Evolutionary conservation across 1,284 basidiomycete genomes (phyloP).

Genomic region (Rhodotorula glutinis): DNA sequence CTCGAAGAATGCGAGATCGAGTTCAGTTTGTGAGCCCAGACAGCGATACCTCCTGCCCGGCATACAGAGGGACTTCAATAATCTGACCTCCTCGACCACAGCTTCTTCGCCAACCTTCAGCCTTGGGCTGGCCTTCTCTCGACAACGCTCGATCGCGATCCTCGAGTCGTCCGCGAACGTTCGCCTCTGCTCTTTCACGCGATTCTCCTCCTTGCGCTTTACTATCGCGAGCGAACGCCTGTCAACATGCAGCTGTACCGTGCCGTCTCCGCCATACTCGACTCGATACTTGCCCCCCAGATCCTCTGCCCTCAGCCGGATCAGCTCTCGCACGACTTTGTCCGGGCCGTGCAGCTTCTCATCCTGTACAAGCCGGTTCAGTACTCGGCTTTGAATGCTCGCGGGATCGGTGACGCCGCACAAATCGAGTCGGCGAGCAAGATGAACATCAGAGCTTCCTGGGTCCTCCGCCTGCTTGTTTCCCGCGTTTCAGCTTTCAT

Average conservation of each 20-base stretch:
- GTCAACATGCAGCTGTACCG: slow-evolving; percentile 32
- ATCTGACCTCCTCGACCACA: not conserved
- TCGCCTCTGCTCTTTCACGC: slow-evolving; percentile 38
- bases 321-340: slow-evolving; percentile 34
- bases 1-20: slow-evolving; percentile 29
- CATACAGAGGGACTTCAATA: too few species aligned
- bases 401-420: slow-evolving; percentile 21
- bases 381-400: slow-evolving; percentile 24
- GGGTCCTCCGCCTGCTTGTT: slow-evolving; percentile 33
- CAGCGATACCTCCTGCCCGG: too few species aligned
- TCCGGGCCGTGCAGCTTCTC: slow-evolving; percentile 33
- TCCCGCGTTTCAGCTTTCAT: slow-evolving; percentile 26
- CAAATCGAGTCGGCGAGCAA: slow-evolving; percentile 32
- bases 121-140: slow-evolving; percentile 31
- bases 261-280: slow-evolving; percentile 31
- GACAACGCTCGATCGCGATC: slow-evolving; percentile 24
- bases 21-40: slow-evolving; percentile 20
- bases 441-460: slow-evolving; percentile 37
- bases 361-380: slow-evolving; percentile 38
- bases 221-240: slow-evolving; percentile 32
- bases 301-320: slow-evolving; percentile 39
- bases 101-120: slow-evolving; percentile 32
- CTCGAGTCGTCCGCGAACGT: slow-evolving; percentile 25
- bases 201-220: slow-evolving; percentile 35
- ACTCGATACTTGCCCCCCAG: slow-evolving; percentile 33